phyloP scores from a whole-genome alignment of 1,139 yeast species.

The Scheffersomyces titani region DNA sequence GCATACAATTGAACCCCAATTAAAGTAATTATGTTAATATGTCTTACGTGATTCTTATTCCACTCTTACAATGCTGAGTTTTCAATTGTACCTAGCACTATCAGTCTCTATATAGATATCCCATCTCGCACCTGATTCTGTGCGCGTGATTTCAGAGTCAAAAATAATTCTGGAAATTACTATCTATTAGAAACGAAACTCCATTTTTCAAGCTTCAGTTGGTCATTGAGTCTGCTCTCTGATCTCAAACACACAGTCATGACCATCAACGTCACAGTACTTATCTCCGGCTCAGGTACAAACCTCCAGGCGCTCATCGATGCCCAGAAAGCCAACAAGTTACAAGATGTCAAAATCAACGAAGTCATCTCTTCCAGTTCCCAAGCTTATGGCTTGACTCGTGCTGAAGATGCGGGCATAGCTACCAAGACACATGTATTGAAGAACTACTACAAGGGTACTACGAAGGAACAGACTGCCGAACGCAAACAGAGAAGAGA shows the following conservation, averaged over 20 bases:
- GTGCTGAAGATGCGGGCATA: constrained; percentile 72
- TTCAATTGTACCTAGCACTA: neutral
- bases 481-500: constrained; percentile 64
- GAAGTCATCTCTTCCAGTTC: constrained; percentile 83
- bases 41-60: no score
- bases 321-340: constrained; percentile 49
- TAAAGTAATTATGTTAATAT: no score
- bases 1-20: neutral
- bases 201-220: neutral
- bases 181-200: neutral
- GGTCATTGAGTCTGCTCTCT: neutral
- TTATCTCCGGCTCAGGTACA: constrained; percentile 93
- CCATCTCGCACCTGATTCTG: neutral
- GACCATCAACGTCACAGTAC: constrained; percentile 55
- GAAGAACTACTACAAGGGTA: constrained; percentile 71
- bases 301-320: constrained; percentile 92
- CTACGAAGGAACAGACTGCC: constrained; percentile 62
- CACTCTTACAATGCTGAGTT: no score
- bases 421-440: constrained; percentile 72
- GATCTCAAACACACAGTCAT: neutral
- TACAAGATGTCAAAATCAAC: constrained; percentile 54
- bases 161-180: neutral
- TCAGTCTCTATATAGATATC: neutral
- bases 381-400: constrained; percentile 77
- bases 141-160: neutral